Evolutionary conservation across 805 yeast genomes (phyloP), one percentile per base, ranked within the genome.

Genomic region (Lachancea meyersii): DNA sequence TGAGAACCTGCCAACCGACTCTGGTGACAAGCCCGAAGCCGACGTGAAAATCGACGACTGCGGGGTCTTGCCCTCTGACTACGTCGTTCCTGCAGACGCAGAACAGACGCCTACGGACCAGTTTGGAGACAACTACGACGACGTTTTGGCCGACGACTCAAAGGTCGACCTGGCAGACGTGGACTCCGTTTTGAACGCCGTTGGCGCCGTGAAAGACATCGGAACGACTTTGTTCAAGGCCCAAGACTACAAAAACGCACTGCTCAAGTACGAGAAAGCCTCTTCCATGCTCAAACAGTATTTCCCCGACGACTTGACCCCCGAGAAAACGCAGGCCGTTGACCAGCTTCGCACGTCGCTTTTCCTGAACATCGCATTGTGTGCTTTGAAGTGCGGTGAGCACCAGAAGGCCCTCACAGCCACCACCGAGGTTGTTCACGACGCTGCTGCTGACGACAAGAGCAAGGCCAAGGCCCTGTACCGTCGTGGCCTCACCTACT

Each of bases 111-210:
- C 70, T 14, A 82, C 77, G 44, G 96, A 87, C 57, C 89, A 86
- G 17, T 82, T 86, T 18, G 96, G 96, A 36, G 97, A 89, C 62
- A 65, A 71, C 27, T 87, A 79, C 61, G 96, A 86, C 53, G 89
- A 80, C 35, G 70, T 71, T 19, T 70, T 89, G 42, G 82, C 75
- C 24, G 95, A 85, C 58, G 93, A 89, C 61, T 77, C 77, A 44
- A 69, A 68, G 37, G 74, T 86, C 38, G 81, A 83, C 55, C 50
- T 72, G 21, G 69, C 72, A 16, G 65, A 76, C 22, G 79, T 86
- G n/a, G 77, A 75, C 34, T 68, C 80, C 8, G 95, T 86, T 3
- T 69, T 84, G 48, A 68, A 69, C 26, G 93, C 87, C 2, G 78
- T 82, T 27, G 70, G 69, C 31, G 64, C 69, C 23, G 73, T 88